phyloP scores from a whole-genome alignment of 306 rosid genomes.

The Rosa persica region DNA sequence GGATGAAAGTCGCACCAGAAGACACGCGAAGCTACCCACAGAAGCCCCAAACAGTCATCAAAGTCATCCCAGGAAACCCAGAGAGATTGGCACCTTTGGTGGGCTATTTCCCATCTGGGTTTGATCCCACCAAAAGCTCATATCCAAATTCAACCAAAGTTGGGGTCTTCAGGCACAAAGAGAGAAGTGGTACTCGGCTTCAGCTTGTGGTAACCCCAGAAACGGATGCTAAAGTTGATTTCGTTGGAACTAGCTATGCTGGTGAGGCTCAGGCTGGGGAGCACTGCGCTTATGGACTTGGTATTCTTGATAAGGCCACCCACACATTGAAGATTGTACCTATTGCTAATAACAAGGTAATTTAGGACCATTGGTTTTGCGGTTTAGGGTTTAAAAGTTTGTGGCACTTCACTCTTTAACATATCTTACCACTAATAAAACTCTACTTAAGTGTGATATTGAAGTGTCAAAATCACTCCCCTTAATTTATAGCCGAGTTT shows the following conservation, averaged over 20 bases:
- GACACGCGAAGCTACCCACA: no score
- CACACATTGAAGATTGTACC: conserved; percentile 60
- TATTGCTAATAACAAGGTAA: conserved; percentile 68
- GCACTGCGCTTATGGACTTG: conserved; percentile 56
- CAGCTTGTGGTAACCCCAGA: conserved; percentile 70
- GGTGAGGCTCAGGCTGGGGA: conserved; percentile 76
- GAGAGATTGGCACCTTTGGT: conserved; percentile 55
- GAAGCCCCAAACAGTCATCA: conserved; percentile 28
- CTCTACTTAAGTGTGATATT: no score
- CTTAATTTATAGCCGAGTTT: background rate
- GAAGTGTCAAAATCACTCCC: no score
- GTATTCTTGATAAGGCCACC: conserved; percentile 73
- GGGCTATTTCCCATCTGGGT: conserved; percentile 84
- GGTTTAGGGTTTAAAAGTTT: background rate
- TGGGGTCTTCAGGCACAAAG: conserved; percentile 47
- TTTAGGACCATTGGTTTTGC: background rate
- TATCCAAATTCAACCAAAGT: conserved; percentile 23
- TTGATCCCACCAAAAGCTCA: conserved; percentile 38
- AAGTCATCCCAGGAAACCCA: conserved; percentile 42
- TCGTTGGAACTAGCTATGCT: conserved; percentile 69
- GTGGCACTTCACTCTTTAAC: background rate
- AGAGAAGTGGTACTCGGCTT: conserved; percentile 46
- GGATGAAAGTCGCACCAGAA: conserved; percentile 29
- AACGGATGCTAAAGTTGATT: conserved; percentile 54
- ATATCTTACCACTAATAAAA: no score